Percentiles rank a stretch among this genome's conserved stretches.
Conservation (phyloP, 1,139 yeast genomes). For the Pneumocystis carinii region DNA sequence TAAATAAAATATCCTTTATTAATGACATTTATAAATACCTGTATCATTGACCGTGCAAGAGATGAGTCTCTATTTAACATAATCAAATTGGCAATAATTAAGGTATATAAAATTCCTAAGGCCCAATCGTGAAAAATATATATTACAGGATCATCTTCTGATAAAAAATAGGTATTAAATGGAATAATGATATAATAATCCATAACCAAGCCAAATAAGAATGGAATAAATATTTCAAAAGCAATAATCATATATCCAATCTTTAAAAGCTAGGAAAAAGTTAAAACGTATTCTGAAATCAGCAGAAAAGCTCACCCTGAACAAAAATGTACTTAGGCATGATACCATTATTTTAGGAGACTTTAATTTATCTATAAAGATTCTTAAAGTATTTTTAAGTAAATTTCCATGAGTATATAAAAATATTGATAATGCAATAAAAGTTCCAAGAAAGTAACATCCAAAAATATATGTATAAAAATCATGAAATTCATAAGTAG, state of each 20-base stretch:
- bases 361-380: not conserved
- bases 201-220: conserved; percentile 8
- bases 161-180: conserved; percentile 4
- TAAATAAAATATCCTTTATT: not conserved
- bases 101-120: conserved; percentile 5
- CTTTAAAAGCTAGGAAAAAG: not conserved
- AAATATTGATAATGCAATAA: not conserved
- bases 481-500: conserved; percentile 11
- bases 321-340: not conserved
- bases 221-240: conserved; percentile 11
- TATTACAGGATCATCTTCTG: conserved; percentile 4
- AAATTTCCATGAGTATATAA: not conserved
- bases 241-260: conserved; percentile 6
- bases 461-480: conserved; percentile 13
- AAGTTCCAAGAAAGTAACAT: conserved; percentile 1
- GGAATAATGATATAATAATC: conserved; percentile 10
- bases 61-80: conserved; percentile 5
- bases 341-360: not conserved
- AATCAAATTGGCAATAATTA: conserved; percentile 4
- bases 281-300: not conserved
- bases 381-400: not conserved
- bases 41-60: not conserved
- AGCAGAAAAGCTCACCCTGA: not conserved
- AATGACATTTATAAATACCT: not conserved
- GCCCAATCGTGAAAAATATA: conserved; percentile 9